Evolutionary conservation across 2,329 filamentous ascomycete genomes (phyloP), one percentile per base, ranked within the genome.

Genomic region (Aspergillus vadensis): DNA sequence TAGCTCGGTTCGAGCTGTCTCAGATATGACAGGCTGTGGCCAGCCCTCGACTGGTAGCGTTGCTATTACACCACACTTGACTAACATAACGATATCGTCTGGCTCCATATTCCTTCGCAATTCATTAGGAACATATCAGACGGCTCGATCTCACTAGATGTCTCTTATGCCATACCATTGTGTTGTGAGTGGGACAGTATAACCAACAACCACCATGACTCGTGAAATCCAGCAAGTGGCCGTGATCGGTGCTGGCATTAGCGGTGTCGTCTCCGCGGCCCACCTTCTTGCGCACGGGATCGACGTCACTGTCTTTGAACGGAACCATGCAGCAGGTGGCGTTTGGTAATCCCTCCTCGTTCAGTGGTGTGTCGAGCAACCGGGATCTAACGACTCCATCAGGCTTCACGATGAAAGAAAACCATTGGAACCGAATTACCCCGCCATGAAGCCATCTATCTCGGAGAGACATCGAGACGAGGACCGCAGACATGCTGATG

Each of bases 301-400:
- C 4, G 75, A 85, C 8, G 81, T 85, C 1, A 81, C 78, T 0
- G 79, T 87, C 0, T 86, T 83, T 63, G 85, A 87, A 63, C 76
- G 85, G 57, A 81, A 78, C 4, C 74, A 75, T 56, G 78, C 74
- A 15, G 77, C 80, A n/a, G 85, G 85, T 2, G 85, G 85, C 14
- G 79, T 85, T 27, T 87, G 85, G 85, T 84, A 74, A 53, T 77
- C 66, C 32, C 23, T 21, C 30, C 14, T 30, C 15, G 5, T 9
- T 12, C 14, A 17, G 5, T 30, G 14, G 21, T 14, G 4, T n/a
- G 41, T 36, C 27, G 14, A 21, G 14, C 1, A 4, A 3, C n/a
- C 23, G 32, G 14, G 4, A 14, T 17, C 44, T 52, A 43, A 62
- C 47, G 21, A 36, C 50, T 4, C 2, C 38, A 27, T 12, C 63